phyloP scores from a whole-genome alignment of 2,329 filamentous ascomycete species.

The Fusarium albosuccineum region DNA sequence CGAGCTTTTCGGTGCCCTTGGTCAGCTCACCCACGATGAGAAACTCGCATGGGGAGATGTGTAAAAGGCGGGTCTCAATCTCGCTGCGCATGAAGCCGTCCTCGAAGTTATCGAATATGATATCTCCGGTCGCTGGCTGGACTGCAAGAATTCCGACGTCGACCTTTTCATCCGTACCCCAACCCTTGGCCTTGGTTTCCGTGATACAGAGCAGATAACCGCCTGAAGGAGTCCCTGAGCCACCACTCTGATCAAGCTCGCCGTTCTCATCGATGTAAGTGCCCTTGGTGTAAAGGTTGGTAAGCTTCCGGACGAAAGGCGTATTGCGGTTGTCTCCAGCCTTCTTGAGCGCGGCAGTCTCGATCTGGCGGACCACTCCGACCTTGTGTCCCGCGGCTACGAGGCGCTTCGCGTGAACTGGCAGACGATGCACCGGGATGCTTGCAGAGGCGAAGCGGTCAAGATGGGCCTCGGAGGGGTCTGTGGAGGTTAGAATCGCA shows the following conservation, averaged over 20 bases:
- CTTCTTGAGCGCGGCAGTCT: conserved; percentile 96
- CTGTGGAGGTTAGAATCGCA: conserved; percentile 50
- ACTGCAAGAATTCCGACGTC: conserved; percentile 93
- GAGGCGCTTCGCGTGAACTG: conserved; percentile 93
- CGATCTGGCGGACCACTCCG: conserved; percentile 91
- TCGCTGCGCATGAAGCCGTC: conserved; percentile 98
- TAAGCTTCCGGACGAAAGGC: conserved; percentile 92
- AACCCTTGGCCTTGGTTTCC: conserved; percentile 82
- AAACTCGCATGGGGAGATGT: conserved; percentile 96
- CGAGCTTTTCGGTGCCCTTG: conserved; percentile 90
- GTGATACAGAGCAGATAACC: conserved; percentile 96
- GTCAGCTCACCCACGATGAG: conserved; percentile 92
- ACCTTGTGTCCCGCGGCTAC: conserved; percentile 96
- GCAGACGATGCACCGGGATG: conserved; percentile 90
- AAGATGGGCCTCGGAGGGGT: conserved; percentile 91
- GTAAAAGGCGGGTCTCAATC: conserved; percentile 92
- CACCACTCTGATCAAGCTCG: conserved; percentile 71
- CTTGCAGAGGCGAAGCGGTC: conserved; percentile 95
- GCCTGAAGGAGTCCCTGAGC: conserved; percentile 65
- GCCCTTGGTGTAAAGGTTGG: conserved; percentile 97
- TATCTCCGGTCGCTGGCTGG: conserved; percentile 94
- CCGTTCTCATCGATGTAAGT: conserved; percentile 97
- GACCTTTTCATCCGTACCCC: conserved; percentile 92
- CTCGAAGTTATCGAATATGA: conserved; percentile 95
- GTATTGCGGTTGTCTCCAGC: conserved; percentile 94